Conservation (phyloP, 441 rosid genomes). For the Pelargonium cotyledonis region DNA sequence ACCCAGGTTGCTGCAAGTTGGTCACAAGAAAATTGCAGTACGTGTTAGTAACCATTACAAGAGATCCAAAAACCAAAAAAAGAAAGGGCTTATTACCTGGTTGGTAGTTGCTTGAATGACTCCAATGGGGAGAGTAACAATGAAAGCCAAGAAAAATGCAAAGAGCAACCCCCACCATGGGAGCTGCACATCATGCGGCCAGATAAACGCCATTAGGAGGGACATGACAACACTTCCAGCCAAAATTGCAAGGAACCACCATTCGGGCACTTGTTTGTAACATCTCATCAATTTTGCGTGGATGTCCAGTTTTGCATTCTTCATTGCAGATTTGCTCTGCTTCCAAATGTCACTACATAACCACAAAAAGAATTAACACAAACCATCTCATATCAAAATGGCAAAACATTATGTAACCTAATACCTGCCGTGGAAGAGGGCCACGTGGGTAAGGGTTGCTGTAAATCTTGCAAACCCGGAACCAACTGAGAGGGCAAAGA, state of each 20-base stretch:
- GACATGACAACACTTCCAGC: constrained; percentile 55
- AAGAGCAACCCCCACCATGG: constrained; percentile 98
- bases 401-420: no score
- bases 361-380: not conserved
- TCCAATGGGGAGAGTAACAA: constrained; percentile 97
- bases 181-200: constrained; percentile 70
- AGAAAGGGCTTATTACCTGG: constrained; percentile 43
- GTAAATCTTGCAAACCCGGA: constrained; percentile 84
- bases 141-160: constrained; percentile 74
- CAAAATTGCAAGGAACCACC: constrained; percentile 72
- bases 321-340: constrained; percentile 51
- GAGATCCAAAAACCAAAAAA: no score
- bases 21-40: constrained; percentile 3
- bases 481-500: constrained; percentile 67
- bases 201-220: constrained; percentile 66
- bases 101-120: constrained; percentile 99
- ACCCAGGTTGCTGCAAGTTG: constrained; percentile 90
- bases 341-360: constrained; percentile 53
- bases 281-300: constrained; percentile 72
- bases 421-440: constrained; percentile 81
- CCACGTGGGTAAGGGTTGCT: constrained; percentile 73
- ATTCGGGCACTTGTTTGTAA: constrained; percentile 78
- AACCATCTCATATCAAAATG: not conserved
- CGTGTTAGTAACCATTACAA: no score
- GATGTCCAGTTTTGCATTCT: constrained; percentile 54